phyloP scores from a whole-genome alignment of 495 filamentous ascomycete species.

The Elaphomyces granulatus region DNA sequence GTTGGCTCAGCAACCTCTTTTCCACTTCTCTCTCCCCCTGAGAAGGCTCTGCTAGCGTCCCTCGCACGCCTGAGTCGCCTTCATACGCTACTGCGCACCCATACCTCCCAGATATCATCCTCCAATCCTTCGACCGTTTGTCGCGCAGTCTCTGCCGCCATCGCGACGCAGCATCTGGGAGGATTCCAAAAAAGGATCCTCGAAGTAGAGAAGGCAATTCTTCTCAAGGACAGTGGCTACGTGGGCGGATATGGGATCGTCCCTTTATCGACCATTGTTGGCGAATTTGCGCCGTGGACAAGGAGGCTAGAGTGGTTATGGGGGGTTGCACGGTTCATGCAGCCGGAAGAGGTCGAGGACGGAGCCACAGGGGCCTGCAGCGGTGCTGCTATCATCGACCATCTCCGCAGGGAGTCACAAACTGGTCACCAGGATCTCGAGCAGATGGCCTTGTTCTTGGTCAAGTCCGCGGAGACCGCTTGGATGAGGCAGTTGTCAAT shows the following conservation, averaged over 20 bases:
- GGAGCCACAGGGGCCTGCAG: constrained; percentile 23
- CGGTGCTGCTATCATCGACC: constrained; percentile 61
- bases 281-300: constrained; percentile 73
- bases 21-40: constrained; percentile 54
- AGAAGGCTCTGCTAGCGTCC: constrained; percentile 65
- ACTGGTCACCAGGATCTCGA: constrained; percentile 87
- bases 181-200: constrained; percentile 72
- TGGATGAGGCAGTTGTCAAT: constrained; percentile 83
- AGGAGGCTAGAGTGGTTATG: constrained; percentile 76
- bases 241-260: constrained; percentile 90
- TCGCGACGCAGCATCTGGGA: constrained; percentile 57
- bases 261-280: constrained; percentile 69
- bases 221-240: constrained; percentile 52
- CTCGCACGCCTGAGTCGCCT: constrained; percentile 61
- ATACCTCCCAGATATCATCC: constrained; percentile 48
- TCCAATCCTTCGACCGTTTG: constrained; percentile 66
- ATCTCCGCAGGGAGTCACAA: constrained; percentile 53
- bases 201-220: constrained; percentile 63
- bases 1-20: constrained; percentile 26
- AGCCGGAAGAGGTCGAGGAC: constrained; percentile 19
- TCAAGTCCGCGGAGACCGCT: constrained; percentile 66
- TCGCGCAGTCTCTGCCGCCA: constrained; percentile 71
- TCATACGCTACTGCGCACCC: constrained; percentile 51
- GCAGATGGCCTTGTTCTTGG: constrained; percentile 50
- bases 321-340: constrained; percentile 52